Evolutionary conservation across 192 early-diverging fungal species (phyloP), one percentile per base, ranked within the genome.

Genomic region (Dissophora ornata): DNA sequence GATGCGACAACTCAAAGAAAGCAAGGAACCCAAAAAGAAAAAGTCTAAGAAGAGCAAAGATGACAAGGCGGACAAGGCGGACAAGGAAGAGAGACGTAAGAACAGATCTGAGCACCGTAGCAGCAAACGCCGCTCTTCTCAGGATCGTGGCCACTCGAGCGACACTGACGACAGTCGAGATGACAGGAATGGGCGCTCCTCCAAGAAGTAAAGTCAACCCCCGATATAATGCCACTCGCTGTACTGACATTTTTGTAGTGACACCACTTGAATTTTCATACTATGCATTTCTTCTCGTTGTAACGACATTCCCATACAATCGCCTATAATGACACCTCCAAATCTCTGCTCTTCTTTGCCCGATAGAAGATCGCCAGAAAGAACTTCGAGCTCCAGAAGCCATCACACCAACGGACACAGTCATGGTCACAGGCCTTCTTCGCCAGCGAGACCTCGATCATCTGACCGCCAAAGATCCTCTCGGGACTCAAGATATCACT

Each of bases 1-100:
- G 41, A 68, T 91, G 60, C 94, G 89, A 54, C 71, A 83, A 29
- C 67, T 87, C 18, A 83, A 80, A 71, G 81, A 58, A 36, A 54
- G 24, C 32, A 80, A 78, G 63, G 69, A 84, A 11, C 71, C 82
- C 44, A 86, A 83, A 44, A 67, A 67, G 59, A 77, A 67, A 26
- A 77, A 77, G 38, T 67, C 64, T 7, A 77, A 77, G 46, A 61
- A 48, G 24, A 67, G 53, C 49, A 77, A 62, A 42, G 73, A 77
- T 2, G 81, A 84, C 26, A 83, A 80, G 62, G 71, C 81, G 2
- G 81, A 84, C 26, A 83, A 80, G 62, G 71, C 81, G 2, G 74
- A 81, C 18, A 85, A 75, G 61, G 79, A 85, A 19, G 62, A 80
- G 33, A 69, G 73, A 59, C 38, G 46, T 21, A 71, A 64, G 42